Evolutionary conservation across 805 yeast species (phyloP).

Genomic region (Kregervanrija pseudodelftensis): DNA sequence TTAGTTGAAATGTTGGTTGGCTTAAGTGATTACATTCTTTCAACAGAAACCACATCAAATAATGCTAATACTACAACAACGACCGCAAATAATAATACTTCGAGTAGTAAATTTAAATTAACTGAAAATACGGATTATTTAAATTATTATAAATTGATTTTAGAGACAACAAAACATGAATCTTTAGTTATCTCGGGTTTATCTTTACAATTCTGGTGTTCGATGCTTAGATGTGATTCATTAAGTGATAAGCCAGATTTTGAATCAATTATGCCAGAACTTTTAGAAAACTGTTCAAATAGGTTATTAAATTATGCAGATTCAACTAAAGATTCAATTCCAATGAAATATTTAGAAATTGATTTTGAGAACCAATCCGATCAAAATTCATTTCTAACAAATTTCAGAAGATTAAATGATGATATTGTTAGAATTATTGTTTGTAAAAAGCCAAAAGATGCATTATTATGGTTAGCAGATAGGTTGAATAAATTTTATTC

Average conservation of each 20-base stretch:
- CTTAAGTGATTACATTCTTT: conserved; percentile 64
- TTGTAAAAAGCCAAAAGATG: conserved; percentile 77
- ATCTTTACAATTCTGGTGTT: conserved; percentile 91
- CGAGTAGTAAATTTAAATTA: conserved; percentile 23
- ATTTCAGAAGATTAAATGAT: conserved; percentile 77
- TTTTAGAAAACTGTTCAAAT: conserved; percentile 71
- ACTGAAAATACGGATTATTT: conserved; percentile 54
- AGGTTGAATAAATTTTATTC: conserved; percentile 68
- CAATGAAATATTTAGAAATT: conserved; percentile 62
- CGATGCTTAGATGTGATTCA: conserved; percentile 76
- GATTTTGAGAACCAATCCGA: conserved; percentile 90
- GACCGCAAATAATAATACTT: conserved; percentile 5
- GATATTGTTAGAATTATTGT: conserved; percentile 85
- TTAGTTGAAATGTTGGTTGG: conserved; percentile 91
- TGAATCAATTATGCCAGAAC: conserved; percentile 49
- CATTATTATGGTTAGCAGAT: conserved; percentile 74
- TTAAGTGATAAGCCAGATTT: conserved; percentile 52
- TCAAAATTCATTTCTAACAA: conserved; percentile 62
- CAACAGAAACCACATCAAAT: conserved; percentile 7
- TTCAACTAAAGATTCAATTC: conserved; percentile 55
- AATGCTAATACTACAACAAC: not conserved
- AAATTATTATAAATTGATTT: conserved; percentile 64
- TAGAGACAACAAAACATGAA: conserved; percentile 75
- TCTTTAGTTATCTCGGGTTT: conserved; percentile 87
- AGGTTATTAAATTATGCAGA: conserved; percentile 69